Conservation (phyloP, 148 eudicot genomes). For the Silene latifolia region DNA sequence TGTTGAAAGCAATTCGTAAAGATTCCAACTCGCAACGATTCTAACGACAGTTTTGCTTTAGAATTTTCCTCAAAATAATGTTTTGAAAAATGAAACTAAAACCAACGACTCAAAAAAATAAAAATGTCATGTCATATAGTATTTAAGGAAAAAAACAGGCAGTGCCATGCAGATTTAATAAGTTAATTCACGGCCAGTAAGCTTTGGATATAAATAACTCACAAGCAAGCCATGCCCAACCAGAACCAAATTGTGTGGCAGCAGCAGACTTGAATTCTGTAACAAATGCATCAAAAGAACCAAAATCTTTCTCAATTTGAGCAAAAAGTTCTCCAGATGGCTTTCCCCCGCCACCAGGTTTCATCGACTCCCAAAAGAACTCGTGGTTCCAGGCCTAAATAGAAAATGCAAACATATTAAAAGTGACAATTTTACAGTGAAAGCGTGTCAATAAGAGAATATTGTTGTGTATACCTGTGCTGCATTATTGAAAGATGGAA, state of each 20-base stretch:
- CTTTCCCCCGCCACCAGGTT: constrained; percentile 90
- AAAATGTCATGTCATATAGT: no score
- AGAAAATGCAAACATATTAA: not conserved
- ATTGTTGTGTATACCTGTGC: constrained; percentile 58
- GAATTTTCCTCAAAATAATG: no score
- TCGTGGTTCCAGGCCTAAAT: constrained; percentile 84
- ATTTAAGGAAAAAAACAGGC: not conserved
- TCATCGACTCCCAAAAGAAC: constrained; percentile 96
- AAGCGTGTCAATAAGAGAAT: not conserved
- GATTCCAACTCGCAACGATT: no score
- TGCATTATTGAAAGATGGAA: constrained; percentile 90
- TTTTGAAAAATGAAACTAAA: no score
- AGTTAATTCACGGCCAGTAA: not conserved
- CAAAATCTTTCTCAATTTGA: constrained; percentile 81
- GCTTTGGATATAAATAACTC: constrained; percentile 23
- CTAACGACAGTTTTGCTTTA: not conserved
- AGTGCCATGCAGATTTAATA: not conserved
- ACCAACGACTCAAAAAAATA: not conserved
- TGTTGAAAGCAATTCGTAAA: not conserved
- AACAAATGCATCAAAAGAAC: constrained; percentile 72
- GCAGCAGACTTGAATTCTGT: constrained; percentile 80
- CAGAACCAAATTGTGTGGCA: constrained; percentile 94
- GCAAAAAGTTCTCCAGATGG: constrained; percentile 81
- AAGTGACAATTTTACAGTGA: not conserved
- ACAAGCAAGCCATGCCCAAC: constrained; percentile 99